Evolutionary conservation across 2,329 filamentous ascomycete genomes (phyloP).

Genomic region (Clonostachys rosea): DNA sequence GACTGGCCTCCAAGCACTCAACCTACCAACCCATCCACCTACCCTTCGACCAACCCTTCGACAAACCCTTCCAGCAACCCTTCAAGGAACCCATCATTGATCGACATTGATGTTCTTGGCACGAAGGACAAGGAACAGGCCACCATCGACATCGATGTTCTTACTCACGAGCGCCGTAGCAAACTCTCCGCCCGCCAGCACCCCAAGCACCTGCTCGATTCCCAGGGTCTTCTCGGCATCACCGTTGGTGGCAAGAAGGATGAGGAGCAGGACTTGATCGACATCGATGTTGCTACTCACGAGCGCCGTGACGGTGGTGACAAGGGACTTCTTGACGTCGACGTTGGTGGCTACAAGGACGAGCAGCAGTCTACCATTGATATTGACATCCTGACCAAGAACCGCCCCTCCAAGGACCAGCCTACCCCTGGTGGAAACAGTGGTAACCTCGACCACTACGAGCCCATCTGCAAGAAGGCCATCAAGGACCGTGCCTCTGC

Average conservation of each 20-base stretch:
- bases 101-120: constrained; percentile 8
- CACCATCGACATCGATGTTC: constrained; percentile 7
- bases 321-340: background rate
- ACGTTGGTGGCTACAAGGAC: background rate
- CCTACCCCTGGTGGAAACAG: background rate
- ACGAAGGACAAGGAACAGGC: constrained; percentile 6
- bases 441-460: constrained; percentile 10
- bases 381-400: constrained; percentile 2
- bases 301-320: background rate
- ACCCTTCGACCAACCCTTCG: background rate
- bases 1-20: background rate
- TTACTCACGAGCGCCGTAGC: constrained; percentile 2
- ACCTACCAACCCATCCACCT: background rate
- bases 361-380: constrained; percentile 1
- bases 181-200: background rate
- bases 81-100: constrained; percentile 1
- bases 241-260: constrained; percentile 5
- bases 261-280: constrained; percentile 5
- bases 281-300: constrained; percentile 8
- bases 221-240: background rate
- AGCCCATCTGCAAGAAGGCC: constrained; percentile 15
- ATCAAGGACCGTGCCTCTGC: constrained; percentile 10
- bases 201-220: background rate
- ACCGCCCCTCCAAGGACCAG: background rate
- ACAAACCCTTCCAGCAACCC: background rate